Evolutionary conservation across 1,284 basidiomycete genomes (phyloP).

Genomic region (Schizophyllum commune): DNA sequence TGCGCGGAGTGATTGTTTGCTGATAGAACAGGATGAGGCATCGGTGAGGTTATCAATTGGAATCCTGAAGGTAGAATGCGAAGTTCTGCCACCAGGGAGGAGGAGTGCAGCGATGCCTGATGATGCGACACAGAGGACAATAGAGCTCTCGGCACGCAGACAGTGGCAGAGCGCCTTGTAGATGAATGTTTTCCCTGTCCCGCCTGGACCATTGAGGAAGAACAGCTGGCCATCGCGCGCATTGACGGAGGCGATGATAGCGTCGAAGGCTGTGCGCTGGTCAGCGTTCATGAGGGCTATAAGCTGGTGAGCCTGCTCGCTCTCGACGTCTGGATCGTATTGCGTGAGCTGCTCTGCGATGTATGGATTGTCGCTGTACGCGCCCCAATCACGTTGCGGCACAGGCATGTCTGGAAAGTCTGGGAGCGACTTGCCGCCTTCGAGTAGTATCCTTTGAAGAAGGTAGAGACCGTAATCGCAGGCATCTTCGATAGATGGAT

Average conservation of each 20-base stretch:
- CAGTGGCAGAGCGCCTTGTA: constrained; percentile 22
- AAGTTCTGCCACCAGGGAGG: constrained; percentile 21
- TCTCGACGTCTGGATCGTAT: constrained; percentile 14
- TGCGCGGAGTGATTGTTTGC: constrained; percentile 16
- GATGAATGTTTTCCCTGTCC: constrained; percentile 12
- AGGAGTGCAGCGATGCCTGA: constrained; percentile 29
- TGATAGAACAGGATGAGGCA: constrained; percentile 18
- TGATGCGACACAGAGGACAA: constrained; percentile 29
- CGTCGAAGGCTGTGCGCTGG: no score
- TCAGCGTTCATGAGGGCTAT: constrained; percentile 22
- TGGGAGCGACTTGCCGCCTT: constrained; percentile 15
- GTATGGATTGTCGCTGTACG: constrained; percentile 16
- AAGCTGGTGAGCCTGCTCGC: constrained; percentile 14
- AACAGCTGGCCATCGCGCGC: constrained; percentile 1
- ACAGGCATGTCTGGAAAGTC: constrained; percentile 26
- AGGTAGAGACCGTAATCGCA: constrained; percentile 35
- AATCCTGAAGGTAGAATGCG: constrained; percentile 25
- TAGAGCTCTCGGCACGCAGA: constrained; percentile 11
- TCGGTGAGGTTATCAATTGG: constrained; percentile 15
- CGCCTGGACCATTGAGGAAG: constrained; percentile 8
- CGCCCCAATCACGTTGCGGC: constrained; percentile 17
- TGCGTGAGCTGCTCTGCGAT: constrained; percentile 22
- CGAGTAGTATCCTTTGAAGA: constrained; percentile 21
- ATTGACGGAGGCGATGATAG: constrained; percentile 12
- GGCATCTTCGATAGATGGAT: constrained; percentile 22